Base-by-base conservation (phyloP, 352 stramenopile genomes). In the Aphanomyces cochlioides region DNA sequence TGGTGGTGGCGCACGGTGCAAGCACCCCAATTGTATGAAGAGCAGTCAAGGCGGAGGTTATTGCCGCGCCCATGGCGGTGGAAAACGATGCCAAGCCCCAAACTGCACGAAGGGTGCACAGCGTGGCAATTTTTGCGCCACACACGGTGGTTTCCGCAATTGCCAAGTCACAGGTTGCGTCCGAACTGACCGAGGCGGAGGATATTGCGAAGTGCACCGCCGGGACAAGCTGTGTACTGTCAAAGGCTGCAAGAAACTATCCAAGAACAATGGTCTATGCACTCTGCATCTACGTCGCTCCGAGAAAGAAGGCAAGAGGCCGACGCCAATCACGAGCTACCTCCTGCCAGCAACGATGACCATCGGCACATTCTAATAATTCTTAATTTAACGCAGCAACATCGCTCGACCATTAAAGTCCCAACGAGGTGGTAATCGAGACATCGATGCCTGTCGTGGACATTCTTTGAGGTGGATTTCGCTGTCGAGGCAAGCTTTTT, bases 241-340 rank as follows among this genome's bases (percentile, higher is more conserved):
- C 48, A 82, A 92, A 47, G 87, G 84, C 41, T 95, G 87, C 78
- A 95, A 95, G 78, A 95, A 95, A 72, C 80, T 95, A 13, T 89
- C 85, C 13, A 86, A 86, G 28, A 95, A 93, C 77, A 82, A 95
- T 72, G 87, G 87, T 66, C 90, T 93, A 79, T 95, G 87, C 77
- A 95, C 87, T n/a, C 89, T 93, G 84, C 87, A 95, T 77, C 90
- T 95, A 57, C 87, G 87, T 48, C 83, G 92, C 12, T 13, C 21
- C 39, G 64, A 70, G 13, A 69, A 69, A 36, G 63, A 47, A 5
- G 40, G 15, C 19, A 39, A 54, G 28, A 67, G 56, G 41, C 13
- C 39, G 37, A 15, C 34, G 28, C 19, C 19, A 37, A 41, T n/a
- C 1, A n/a, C 43, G 17, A n/a, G 43, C 1, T 50, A 50, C 43